Conservation (phyloP, 176 grass and related monocot genomes). For the Bothriochloa decipiens region DNA sequence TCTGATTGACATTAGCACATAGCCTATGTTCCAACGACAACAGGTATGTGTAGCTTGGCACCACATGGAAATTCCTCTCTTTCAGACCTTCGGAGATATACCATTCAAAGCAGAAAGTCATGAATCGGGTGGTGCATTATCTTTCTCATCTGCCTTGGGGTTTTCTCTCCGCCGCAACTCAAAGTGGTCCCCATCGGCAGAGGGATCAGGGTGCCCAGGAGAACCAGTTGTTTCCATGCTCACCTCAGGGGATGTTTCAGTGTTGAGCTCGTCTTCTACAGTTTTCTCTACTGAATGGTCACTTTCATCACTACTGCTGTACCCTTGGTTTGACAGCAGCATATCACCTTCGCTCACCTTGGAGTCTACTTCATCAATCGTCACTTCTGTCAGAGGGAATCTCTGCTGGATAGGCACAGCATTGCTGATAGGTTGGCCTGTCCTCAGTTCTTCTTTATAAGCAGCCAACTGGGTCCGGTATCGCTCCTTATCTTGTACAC, state of each 20-base stretch:
- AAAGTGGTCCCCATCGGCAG: conserved; percentile 47
- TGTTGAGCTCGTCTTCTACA: conserved; percentile 51
- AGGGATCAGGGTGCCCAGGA: conserved; percentile 33
- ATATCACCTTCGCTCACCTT: conserved; percentile 64
- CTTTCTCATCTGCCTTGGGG: conserved; percentile 42
- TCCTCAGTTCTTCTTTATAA: conserved; percentile 68
- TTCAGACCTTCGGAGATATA: conserved; percentile 17
- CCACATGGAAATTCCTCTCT: background rate
- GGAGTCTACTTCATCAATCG: conserved; percentile 54
- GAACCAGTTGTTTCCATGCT: conserved; percentile 46
- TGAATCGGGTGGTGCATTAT: conserved; percentile 37
- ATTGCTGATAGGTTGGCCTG: conserved; percentile 57
- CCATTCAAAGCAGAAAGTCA: conserved; percentile 13
- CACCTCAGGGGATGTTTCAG: conserved; percentile 50
- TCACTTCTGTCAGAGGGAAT: conserved; percentile 56
- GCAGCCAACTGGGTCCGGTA: conserved; percentile 69
- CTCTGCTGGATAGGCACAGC: conserved; percentile 68
- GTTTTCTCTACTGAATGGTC: conserved; percentile 43
- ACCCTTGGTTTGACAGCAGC: conserved; percentile 53
- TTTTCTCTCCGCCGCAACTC: conserved; percentile 68
- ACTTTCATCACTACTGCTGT: conserved; percentile 47
- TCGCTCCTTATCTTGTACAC: conserved; percentile 76
- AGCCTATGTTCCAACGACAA: background rate
- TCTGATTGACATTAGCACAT: conserved; percentile 5
- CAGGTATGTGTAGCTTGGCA: background rate